Percentiles rank a stretch among this genome's conserved stretches.
These are phyloP conservation scores for Coemansia erecta DNA, from an alignment of 192 early-diverging fungal species.

Conservation along the genomic window DNA sequence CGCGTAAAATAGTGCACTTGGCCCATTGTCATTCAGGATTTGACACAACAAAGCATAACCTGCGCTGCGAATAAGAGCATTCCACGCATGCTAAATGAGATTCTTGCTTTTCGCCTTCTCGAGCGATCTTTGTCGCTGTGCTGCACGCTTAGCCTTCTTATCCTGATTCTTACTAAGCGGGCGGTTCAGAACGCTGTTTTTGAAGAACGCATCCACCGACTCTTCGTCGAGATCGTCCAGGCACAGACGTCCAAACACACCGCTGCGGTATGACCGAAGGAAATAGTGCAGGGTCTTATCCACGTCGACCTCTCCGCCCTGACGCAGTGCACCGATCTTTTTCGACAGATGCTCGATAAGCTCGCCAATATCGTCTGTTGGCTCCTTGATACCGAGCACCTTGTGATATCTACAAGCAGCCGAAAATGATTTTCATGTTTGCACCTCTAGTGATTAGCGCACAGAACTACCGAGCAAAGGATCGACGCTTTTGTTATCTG, in stretches of 20 bases:
- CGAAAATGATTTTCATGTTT: not conserved
- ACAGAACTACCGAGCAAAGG: too few species aligned
- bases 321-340: conserved; percentile 65
- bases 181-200: conserved; percentile 12
- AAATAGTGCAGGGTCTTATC: conserved; percentile 69
- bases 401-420: conserved; percentile 51
- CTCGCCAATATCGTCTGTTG: conserved; percentile 70
- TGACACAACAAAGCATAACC: too few species aligned
- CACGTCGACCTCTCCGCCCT: conserved; percentile 64
- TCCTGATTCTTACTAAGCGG: conserved; percentile 46
- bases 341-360: conserved; percentile 64
- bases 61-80: not conserved
- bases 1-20: not conserved
- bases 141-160: conserved; percentile 40
- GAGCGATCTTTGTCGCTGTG: conserved; percentile 36
- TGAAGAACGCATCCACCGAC: conserved; percentile 55
- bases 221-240: conserved; percentile 73
- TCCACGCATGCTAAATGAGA: conserved; percentile 7
- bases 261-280: conserved; percentile 77
- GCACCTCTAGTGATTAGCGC: not conserved
- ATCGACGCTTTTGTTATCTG: not conserved
- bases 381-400: conserved; percentile 57
- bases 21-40: not conserved
- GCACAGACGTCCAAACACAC: conserved; percentile 75
- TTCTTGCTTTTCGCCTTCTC: conserved; percentile 24